These are phyloP conservation scores for Coemansia javaensis DNA, from an alignment of 192 early-diverging fungal genomes.

Conservation along the genomic window DNA sequence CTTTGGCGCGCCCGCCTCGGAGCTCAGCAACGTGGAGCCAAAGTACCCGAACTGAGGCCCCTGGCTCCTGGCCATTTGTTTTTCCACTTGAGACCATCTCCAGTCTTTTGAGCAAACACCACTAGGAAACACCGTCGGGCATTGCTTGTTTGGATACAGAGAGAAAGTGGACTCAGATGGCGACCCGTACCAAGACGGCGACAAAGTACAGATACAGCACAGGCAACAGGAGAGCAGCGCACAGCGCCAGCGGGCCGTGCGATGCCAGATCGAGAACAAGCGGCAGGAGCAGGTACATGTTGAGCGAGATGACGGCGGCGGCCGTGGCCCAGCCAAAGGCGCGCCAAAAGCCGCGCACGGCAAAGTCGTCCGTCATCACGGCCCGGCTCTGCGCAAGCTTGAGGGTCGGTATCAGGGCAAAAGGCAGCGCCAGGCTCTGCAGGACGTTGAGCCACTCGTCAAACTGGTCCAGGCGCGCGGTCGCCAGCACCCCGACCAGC, in stretches of 20 bases:
- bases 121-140: too few species aligned
- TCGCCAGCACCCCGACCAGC: constrained; percentile 58
- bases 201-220: constrained; percentile 24
- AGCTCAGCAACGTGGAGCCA: too few species aligned
- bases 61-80: too few species aligned
- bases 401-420: constrained; percentile 59
- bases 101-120: too few species aligned
- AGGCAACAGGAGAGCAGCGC: constrained; percentile 13
- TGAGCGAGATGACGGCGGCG: constrained; percentile 53
- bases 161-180: too few species aligned
- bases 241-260: constrained; percentile 6
- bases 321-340: constrained; percentile 50
- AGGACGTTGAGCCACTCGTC: constrained; percentile 67
- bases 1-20: too few species aligned
- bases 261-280: constrained; percentile 19
- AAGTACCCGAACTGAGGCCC: too few species aligned
- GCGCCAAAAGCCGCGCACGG: constrained; percentile 15
- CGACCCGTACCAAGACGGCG: constrained; percentile 9
- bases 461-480: constrained; percentile 56
- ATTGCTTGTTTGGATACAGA: too few species aligned
- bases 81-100: too few species aligned
- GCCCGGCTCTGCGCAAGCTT: constrained; percentile 53
- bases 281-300: constrained; percentile 52
- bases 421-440: constrained; percentile 63
- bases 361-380: constrained; percentile 53